These are phyloP conservation scores for Xerocomellus intermedius DNA, from an alignment of 768 basidiomycete species.

Conservation along the genomic window DNA sequence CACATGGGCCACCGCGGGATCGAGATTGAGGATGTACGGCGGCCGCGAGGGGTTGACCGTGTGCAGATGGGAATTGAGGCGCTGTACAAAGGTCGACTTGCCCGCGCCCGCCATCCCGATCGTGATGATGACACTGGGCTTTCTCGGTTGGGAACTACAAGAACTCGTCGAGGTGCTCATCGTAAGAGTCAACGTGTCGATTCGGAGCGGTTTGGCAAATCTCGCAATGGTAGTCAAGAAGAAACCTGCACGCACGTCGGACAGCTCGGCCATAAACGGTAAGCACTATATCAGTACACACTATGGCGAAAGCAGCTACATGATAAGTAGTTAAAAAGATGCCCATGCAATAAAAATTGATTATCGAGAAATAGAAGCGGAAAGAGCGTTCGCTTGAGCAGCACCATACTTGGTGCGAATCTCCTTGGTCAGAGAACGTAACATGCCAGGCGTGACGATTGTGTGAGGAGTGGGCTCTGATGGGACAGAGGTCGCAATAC, in stretches of 20 bases:
- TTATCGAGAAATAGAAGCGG: slow-evolving; percentile 10
- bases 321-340: slow-evolving; percentile 5
- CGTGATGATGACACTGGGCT: slow-evolving; percentile 82
- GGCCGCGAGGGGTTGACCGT: slow-evolving; percentile 58
- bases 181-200: not conserved
- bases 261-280: slow-evolving; percentile 13
- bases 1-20: slow-evolving; percentile 89
- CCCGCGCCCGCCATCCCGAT: slow-evolving; percentile 98
- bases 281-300: not conserved
- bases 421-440: slow-evolving; percentile 41
- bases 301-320: not conserved
- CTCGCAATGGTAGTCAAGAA: slow-evolving; percentile 10
- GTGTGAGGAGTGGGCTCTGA: slow-evolving; percentile 33
- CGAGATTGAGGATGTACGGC: slow-evolving; percentile 96
- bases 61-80: slow-evolving; percentile 91
- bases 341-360: not conserved
- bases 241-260: not conserved
- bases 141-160: slow-evolving; percentile 28
- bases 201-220: not conserved
- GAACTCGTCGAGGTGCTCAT: slow-evolving; percentile 24
- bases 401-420: slow-evolving; percentile 32
- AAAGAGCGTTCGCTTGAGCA: not conserved
- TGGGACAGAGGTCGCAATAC: slow-evolving; percentile 42
- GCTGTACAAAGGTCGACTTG: slow-evolving; percentile 96
- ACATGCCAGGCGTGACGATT: slow-evolving; percentile 61